Base-by-base conservation (phyloP, 257 asterid species). In the Jacaranda copaia region DNA sequence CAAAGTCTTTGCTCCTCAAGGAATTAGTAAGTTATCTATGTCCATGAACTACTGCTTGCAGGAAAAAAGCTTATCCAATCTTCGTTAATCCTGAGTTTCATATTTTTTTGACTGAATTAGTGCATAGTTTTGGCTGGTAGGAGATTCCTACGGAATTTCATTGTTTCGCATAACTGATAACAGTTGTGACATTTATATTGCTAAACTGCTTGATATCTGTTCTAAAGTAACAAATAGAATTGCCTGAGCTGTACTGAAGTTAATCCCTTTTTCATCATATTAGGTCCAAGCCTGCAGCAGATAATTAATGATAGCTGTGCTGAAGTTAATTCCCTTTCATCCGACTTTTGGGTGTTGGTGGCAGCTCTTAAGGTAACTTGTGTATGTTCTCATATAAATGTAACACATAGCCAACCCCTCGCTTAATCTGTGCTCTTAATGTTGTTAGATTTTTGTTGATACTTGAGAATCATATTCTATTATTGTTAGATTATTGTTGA, bases 311-410 rank as follows among this genome's bases (percentile, higher is more conserved):
- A 95, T 84, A 86, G 82, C 60, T 83, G 82, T 80, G 81, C 97
- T 61, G 96, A 91, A 77, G 97, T 92, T 62, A 81, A 86, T 83
- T 89, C 91, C 81, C 81, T 75, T 71, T 91, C 98, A 64, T 91
- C 96, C 8, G 97, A 90, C 39, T 95, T 91, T 87, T 95, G 99
- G 99, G 93, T 95, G 77, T 81, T 90, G 88, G 94, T 93, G 81
- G 96, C 97, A 68, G 97, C 99, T 72, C 84, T 95, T 38, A 88
- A 91, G 99, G 99, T 91, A 77, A 67, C 70, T 39, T 20, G 15
- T 56, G 35, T 42, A 53, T 56, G 12, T 52, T 68, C 6, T 19
- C 75, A 56, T 61, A 42, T 79, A 55, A 61, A 8, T 35, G 9
- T 70, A 15, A 48, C 49, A 8, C 10, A 43, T 45, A 32, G n/a